A percentile compares a stretch with the other conserved stretches of the same genome.
These are phyloP conservation scores for Podospora pseudopauciseta DNA, from an alignment of 495 filamentous ascomycete genomes.

Conservation along the genomic window DNA sequence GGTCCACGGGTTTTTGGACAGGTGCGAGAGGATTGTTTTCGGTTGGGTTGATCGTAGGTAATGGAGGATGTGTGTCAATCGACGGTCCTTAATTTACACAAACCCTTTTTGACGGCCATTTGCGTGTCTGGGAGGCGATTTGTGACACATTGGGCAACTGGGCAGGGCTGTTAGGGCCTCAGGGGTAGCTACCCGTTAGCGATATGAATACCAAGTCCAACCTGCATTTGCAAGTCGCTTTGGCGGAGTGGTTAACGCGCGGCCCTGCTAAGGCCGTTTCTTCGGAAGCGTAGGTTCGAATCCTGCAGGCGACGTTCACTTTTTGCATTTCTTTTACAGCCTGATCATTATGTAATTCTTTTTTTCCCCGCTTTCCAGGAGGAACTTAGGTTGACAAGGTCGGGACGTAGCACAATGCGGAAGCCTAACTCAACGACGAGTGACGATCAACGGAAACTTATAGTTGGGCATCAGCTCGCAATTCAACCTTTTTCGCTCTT, in stretches of 20 bases:
- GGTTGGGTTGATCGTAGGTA: not conserved
- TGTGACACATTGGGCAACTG: not conserved
- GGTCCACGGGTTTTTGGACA: conserved; percentile 28
- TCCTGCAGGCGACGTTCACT: conserved; percentile 25
- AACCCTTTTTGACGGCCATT: not conserved
- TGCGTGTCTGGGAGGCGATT: not conserved
- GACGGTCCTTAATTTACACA: not conserved
- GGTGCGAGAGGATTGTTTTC: conserved; percentile 18
- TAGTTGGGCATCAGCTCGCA: not conserved
- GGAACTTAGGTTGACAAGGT: not conserved
- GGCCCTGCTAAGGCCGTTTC: conserved; percentile 29
- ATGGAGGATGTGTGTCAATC: not conserved
- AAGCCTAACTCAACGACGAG: not conserved
- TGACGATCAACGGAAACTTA: not conserved
- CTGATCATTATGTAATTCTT: no score
- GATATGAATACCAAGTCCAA: not conserved
- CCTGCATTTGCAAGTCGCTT: conserved; percentile 9
- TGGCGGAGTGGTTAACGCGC: conserved; percentile 29
- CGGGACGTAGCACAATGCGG: not conserved
- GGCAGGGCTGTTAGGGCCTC: not conserved
- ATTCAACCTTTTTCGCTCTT: not conserved
- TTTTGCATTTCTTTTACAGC: not conserved
- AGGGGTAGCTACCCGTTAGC: not conserved
- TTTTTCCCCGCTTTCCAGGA: no score
- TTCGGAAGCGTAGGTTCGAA: conserved; percentile 31